Evolutionary conservation across 192 early-diverging fungal genomes (phyloP).

Genomic region (Coemansia sp.): DNA sequence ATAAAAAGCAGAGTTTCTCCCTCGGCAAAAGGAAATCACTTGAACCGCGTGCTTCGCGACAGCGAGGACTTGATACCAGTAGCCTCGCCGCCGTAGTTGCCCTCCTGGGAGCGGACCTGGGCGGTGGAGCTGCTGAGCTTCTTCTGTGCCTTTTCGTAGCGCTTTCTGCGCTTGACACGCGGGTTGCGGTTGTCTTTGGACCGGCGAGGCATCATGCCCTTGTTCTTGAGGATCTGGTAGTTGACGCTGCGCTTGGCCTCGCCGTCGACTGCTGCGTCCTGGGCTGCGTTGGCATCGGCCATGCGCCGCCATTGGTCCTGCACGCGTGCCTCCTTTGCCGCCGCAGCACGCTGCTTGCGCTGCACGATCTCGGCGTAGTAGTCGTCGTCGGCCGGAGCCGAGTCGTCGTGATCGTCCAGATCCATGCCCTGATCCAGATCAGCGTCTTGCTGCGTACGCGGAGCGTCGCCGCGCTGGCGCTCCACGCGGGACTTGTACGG

Average conservation of each 20-base stretch:
- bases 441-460: constrained; percentile 52
- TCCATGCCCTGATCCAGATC: constrained; percentile 62
- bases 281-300: constrained; percentile 50
- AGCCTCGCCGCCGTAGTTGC: constrained; percentile 85
- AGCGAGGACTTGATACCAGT: constrained; percentile 91
- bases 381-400: constrained; percentile 54
- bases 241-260: constrained; percentile 76
- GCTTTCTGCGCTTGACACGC: constrained; percentile 87
- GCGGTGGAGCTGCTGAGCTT: constrained; percentile 77
- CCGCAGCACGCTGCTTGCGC: constrained; percentile 49
- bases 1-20: too few relatives aligned
- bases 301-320: constrained; percentile 38
- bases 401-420: constrained; percentile 34
- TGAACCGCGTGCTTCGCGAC: constrained; percentile 76
- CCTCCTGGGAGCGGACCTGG: constrained; percentile 68
- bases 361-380: constrained; percentile 59
- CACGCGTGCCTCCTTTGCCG: constrained; percentile 57
- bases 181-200: constrained; percentile 93
- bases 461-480: constrained; percentile 31
- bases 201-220: constrained; percentile 88
- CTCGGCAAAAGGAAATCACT: too few relatives aligned
- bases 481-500: constrained; percentile 68
- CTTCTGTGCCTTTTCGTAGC: constrained; percentile 89
- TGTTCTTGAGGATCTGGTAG: constrained; percentile 93
- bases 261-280: constrained; percentile 51